Percentiles rank a stretch among this genome's conserved stretches.
Conservation (phyloP, 2,329 filamentous ascomycete species). For the Zasmidium angulare region DNA sequence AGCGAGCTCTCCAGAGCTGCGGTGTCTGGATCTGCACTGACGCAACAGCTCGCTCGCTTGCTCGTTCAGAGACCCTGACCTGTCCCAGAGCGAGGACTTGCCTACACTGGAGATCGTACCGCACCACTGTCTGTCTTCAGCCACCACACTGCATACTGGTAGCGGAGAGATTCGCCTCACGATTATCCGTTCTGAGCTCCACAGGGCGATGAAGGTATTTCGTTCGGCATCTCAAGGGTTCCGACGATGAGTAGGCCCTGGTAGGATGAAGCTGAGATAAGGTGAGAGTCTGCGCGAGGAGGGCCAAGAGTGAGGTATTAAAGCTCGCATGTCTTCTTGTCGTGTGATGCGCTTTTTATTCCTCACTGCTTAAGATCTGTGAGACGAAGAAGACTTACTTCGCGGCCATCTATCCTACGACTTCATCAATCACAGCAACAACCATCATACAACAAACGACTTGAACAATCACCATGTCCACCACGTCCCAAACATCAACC, state of each 20-base stretch:
- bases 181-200: neutral
- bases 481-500: neutral
- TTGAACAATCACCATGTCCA: neutral
- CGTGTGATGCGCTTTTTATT: neutral
- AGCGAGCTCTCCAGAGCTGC: neutral
- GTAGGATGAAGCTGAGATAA: neutral
- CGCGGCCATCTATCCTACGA: neutral
- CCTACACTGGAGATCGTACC: neutral
- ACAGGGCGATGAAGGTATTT: neutral
- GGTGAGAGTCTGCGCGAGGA: neutral
- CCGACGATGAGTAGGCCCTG: too few relatives aligned
- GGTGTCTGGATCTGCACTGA: neutral
- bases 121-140: neutral
- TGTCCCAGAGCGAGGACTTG: neutral
- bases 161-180: neutral
- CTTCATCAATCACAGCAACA: neutral
- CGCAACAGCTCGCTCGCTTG: neutral
- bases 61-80: neutral
- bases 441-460: neutral
- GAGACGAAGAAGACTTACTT: neutral
- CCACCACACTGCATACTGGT: neutral
- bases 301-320: neutral
- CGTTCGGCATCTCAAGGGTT: neutral
- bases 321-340: neutral
- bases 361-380: neutral